These are phyloP conservation scores for Phytophthora constricta DNA, from an alignment of 352 stramenopile genomes.

Conservation along the genomic window DNA sequence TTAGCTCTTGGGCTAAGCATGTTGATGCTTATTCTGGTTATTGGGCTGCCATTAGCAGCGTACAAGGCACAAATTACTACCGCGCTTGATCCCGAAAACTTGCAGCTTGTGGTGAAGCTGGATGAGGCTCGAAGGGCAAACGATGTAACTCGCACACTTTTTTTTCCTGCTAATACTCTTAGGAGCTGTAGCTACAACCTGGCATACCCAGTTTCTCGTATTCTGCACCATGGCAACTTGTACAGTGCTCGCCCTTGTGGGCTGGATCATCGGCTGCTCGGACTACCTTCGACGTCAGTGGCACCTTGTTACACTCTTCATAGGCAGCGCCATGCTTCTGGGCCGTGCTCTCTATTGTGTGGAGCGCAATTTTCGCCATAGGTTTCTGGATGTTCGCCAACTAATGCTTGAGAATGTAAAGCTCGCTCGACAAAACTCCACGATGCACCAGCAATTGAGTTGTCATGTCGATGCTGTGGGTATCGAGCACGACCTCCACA, in stretches of 20 bases:
- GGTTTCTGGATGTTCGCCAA: conserved; percentile 63
- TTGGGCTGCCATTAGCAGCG: conserved; percentile 46
- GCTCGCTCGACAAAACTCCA: conserved; percentile 60
- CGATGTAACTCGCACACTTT: conserved; percentile 53
- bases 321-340: conserved; percentile 44
- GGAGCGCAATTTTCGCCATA: conserved; percentile 47
- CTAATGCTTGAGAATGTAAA: conserved; percentile 73
- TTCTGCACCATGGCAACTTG: conserved; percentile 42
- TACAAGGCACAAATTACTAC: conserved; percentile 16
- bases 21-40: conserved; percentile 39
- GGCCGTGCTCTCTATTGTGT: conserved; percentile 48
- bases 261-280: conserved; percentile 38
- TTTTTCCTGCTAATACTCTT: conserved; percentile 64
- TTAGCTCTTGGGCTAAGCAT: conserved; percentile 36
- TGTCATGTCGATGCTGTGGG: conserved; percentile 65
- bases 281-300: conserved; percentile 48
- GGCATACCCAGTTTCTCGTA: conserved; percentile 62
- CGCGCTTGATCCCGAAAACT: conserved; percentile 16
- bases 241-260: conserved; percentile 31
- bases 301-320: conserved; percentile 59
- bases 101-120: conserved; percentile 16
- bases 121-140: conserved; percentile 31
- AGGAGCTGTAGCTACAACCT: conserved; percentile 55
- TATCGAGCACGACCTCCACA: conserved; percentile 35
- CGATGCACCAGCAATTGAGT: conserved; percentile 75